Evolutionary conservation across 306 rosid genomes (phyloP).

Genomic region (Ochetophila trinervis): DNA sequence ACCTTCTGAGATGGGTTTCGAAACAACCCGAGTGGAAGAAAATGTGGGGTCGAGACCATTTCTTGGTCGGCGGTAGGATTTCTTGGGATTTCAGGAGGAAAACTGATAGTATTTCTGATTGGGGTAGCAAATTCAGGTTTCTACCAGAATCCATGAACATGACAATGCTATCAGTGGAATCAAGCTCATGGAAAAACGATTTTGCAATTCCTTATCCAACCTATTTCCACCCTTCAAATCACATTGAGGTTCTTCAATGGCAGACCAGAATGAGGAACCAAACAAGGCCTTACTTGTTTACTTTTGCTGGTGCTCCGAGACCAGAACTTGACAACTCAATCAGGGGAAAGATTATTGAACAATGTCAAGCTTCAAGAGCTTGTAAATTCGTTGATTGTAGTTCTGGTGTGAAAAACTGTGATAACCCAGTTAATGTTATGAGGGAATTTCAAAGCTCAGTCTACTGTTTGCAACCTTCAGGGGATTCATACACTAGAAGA

Average conservation of each 20-base stretch:
- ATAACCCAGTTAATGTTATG: constrained; percentile 53
- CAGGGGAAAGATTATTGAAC: constrained; percentile 61
- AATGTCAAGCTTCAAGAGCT: constrained; percentile 42
- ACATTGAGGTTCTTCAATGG: constrained; percentile 44
- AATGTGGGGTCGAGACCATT: constrained; percentile 89
- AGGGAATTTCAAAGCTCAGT: constrained; percentile 53
- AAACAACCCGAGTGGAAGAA: constrained; percentile 53
- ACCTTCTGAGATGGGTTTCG: constrained; percentile 49
- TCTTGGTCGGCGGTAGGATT: constrained; percentile 76
- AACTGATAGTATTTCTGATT: constrained; percentile 43
- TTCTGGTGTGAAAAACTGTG: constrained; percentile 52
- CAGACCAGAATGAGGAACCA: constrained; percentile 42
- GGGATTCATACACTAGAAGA: constrained; percentile 87
- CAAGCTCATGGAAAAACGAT: constrained; percentile 86
- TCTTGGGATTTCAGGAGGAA: constrained; percentile 92
- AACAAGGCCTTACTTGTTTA: constrained; percentile 46
- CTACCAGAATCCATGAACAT: constrained; percentile 69
- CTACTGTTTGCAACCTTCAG: constrained; percentile 82
- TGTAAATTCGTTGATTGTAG: constrained; percentile 69
- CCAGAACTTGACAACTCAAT: constrained; percentile 53
- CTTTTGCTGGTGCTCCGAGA: constrained; percentile 82
- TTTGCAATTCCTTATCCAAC: constrained; percentile 85
- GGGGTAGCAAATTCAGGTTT: constrained; percentile 86
- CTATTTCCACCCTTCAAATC: constrained; percentile 56
- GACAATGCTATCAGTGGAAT: constrained; percentile 85